phyloP scores from a whole-genome alignment of 2,329 filamentous ascomycete species.

The Clonostachys sp. region DNA sequence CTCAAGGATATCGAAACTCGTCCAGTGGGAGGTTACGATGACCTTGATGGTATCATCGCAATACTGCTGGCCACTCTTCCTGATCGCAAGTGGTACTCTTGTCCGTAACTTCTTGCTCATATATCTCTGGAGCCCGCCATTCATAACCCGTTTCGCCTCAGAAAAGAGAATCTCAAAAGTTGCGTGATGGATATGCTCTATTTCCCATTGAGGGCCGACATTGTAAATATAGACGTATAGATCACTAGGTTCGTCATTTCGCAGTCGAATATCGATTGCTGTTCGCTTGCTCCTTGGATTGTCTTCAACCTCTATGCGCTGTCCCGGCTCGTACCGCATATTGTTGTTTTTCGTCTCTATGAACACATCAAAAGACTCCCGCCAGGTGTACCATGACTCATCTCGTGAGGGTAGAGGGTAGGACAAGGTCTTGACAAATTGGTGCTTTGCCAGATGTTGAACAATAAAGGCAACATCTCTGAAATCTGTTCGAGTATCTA shows the following conservation, averaged over 20 bases:
- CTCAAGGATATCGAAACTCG: not conserved
- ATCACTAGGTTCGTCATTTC: not conserved
- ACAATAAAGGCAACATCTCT: not conserved
- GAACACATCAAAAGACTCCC: not conserved
- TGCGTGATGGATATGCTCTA: slow-evolving; percentile 1
- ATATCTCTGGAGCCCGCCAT: too few relatives aligned
- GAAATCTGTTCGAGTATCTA: not conserved
- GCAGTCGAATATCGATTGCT: not conserved
- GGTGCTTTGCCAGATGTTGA: not conserved
- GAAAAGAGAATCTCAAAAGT: not conserved
- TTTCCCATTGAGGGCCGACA: not conserved
- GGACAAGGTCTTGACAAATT: not conserved
- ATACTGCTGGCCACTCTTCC: not conserved
- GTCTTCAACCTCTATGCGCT: not conserved
- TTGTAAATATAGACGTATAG: not conserved
- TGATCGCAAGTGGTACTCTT: not conserved
- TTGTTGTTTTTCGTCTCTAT: not conserved
- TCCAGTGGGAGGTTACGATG: not conserved
- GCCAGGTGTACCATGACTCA: not conserved
- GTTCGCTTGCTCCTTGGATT: not conserved
- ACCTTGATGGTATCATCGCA: not conserved
- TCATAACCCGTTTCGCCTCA: too few relatives aligned
- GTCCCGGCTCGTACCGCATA: not conserved
- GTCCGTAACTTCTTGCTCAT: too few relatives aligned
- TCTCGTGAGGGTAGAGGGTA: not conserved